Conservation (phyloP, 2,329 filamentous ascomycete species). For the Volutella citrinella region DNA sequence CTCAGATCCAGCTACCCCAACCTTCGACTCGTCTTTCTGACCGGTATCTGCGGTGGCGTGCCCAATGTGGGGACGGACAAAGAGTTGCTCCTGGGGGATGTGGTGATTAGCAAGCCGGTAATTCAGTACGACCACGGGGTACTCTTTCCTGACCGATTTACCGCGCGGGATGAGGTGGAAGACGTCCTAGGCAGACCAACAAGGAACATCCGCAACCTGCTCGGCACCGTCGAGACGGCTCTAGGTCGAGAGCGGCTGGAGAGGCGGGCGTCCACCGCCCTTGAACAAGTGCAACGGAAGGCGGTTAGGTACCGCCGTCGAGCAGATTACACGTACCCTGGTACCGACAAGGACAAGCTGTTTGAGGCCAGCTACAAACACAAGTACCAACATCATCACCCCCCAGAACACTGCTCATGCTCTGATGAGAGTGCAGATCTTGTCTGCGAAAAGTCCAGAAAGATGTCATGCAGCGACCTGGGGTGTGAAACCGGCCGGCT, state of each 20-base stretch:
- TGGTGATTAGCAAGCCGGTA: slow-evolving; percentile 28
- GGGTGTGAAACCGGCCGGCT: slow-evolving; percentile 1
- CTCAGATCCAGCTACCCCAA: slow-evolving; percentile 31
- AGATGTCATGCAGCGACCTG: slow-evolving; percentile 2
- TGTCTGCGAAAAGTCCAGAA: background rate
- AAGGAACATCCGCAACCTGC: slow-evolving; percentile 2
- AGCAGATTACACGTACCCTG: slow-evolving; percentile 20
- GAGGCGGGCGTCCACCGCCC: background rate
- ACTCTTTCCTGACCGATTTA: slow-evolving; percentile 16
- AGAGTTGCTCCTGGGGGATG: slow-evolving; percentile 29
- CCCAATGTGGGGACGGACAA: slow-evolving; percentile 16
- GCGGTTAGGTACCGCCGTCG: background rate
- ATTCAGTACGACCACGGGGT: slow-evolving; percentile 27
- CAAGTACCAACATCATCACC: slow-evolving; percentile 7
- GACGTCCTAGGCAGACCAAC: slow-evolving; percentile 17
- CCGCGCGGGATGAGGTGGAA: slow-evolving; percentile 18
- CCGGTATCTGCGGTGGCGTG: slow-evolving; percentile 40
- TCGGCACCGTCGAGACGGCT: background rate
- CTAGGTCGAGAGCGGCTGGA: background rate
- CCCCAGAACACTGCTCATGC: background rate
- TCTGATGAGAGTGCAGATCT: background rate
- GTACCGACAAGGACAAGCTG: slow-evolving; percentile 22
- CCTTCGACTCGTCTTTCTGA: slow-evolving; percentile 33
- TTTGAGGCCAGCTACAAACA: slow-evolving; percentile 9
- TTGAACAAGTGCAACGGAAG: background rate